Evolutionary conservation across 148 eudicot species (phyloP).

Genomic region (Polygonum maritimum): DNA sequence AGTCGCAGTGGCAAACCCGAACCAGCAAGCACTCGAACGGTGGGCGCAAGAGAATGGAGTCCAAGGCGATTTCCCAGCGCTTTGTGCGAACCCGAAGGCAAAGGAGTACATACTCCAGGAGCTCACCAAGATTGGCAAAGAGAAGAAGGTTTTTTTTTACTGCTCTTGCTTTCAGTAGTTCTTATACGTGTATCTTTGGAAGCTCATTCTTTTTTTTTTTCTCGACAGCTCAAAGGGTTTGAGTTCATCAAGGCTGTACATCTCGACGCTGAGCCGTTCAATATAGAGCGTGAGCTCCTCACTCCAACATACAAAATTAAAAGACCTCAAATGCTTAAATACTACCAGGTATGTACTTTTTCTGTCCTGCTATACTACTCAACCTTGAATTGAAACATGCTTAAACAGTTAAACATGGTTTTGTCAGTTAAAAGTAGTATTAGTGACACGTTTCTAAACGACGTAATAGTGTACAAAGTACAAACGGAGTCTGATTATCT

Average conservation of each 20-base stretch:
- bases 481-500: not conserved
- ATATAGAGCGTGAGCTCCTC: constrained; percentile 72
- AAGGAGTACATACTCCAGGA: constrained; percentile 61
- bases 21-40: constrained; percentile 44
- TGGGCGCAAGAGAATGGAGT: constrained; percentile 63
- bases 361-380: not conserved
- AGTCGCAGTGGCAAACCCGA: constrained; percentile 64
- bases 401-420: too few relatives aligned
- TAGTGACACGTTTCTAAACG: too few relatives aligned
- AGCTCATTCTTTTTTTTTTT: not conserved
- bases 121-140: constrained; percentile 57
- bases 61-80: constrained; percentile 47
- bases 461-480: too few relatives aligned
- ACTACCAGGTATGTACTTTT: constrained; percentile 50
- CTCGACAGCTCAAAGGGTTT: constrained; percentile 70
- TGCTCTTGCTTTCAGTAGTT: not conserved
- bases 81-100: constrained; percentile 58
- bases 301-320: constrained; percentile 82
- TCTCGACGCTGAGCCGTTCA: constrained; percentile 68
- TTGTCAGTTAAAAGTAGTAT: too few relatives aligned
- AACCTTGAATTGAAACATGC: too few relatives aligned
- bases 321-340: constrained; percentile 73
- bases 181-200: not conserved
- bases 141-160: constrained; percentile 50
- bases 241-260: constrained; percentile 69